Conservation (phyloP, 805 yeast genomes). For the Candida wancherniae region DNA sequence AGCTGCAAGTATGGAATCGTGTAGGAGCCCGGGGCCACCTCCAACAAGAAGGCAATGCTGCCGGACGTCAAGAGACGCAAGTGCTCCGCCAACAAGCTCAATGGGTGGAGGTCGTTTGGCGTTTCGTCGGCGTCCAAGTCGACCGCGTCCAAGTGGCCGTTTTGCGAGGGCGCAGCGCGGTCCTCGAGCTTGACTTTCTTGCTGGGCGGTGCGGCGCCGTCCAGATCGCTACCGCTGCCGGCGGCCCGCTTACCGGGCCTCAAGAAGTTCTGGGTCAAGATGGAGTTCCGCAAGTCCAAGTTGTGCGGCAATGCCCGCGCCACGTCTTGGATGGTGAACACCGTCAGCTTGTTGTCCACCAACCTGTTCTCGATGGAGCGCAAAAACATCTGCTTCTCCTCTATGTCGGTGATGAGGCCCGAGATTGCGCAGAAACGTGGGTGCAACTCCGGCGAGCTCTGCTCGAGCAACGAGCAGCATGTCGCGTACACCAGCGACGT, state of each 20-base stretch:
- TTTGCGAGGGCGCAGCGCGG: conserved; percentile 3
- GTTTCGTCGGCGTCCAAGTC: conserved; percentile 1
- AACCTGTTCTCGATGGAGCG: conserved; percentile 28
- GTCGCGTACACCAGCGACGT: conserved; percentile 60
- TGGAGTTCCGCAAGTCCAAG: conserved; percentile 43
- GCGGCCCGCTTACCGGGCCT: conserved; percentile 26
- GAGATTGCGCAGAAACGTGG: conserved; percentile 41
- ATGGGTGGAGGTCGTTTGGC: conserved; percentile 19
- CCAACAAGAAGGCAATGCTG: conserved; percentile 55
- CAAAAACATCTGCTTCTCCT: conserved; percentile 25
- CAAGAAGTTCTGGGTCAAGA: conserved; percentile 37
- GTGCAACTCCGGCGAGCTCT: conserved; percentile 39
- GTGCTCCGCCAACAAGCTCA: conserved; percentile 53
- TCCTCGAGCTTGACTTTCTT: conserved; percentile 43
- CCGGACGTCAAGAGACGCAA: conserved; percentile 56
- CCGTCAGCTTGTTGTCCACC: conserved; percentile 33
- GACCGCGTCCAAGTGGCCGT: conserved; percentile 19
- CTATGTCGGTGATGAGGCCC: conserved; percentile 51
- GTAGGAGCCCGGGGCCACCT: conserved; percentile 50
- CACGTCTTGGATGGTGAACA: conserved; percentile 31
- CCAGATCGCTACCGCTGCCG: conserved; percentile 7
- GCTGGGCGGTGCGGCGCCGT: conserved; percentile 3
- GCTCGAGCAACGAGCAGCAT: conserved; percentile 57
- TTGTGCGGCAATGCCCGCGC: conserved; percentile 33
- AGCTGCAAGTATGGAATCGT: conserved; percentile 60